phyloP scores from a whole-genome alignment of 169 alveolate species.

The Plasmodium vinckei region DNA sequence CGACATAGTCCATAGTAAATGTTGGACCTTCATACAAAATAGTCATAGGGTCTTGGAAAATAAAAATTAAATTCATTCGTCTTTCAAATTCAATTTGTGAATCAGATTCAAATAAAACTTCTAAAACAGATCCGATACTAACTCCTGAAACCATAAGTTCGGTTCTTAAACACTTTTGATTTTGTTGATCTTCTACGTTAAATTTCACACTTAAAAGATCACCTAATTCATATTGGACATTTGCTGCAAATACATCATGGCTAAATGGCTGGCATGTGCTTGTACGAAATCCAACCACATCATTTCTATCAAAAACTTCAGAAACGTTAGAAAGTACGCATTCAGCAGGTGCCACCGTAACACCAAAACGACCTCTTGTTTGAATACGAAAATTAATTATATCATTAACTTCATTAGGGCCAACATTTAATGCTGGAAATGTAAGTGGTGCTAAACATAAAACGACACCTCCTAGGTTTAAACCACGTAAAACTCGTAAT shows the following conservation, averaged over 20 bases:
- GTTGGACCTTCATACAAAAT: slow-evolving; percentile 87
- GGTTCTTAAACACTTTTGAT: slow-evolving; percentile 89
- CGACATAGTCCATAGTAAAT: slow-evolving; percentile 82
- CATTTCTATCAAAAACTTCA: slow-evolving; percentile 92
- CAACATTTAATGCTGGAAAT: slow-evolving; percentile 84
- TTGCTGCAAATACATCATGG: slow-evolving; percentile 88
- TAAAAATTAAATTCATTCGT: slow-evolving; percentile 91
- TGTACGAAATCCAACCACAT: slow-evolving; percentile 92
- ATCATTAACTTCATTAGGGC: slow-evolving; percentile 80
- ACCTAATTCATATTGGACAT: slow-evolving; percentile 86
- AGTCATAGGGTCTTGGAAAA: slow-evolving; percentile 88
- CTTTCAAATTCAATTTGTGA: slow-evolving; percentile 89
- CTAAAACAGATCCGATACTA: slow-evolving; percentile 92
- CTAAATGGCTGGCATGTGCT: slow-evolving; percentile 82
- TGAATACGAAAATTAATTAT: slow-evolving; percentile 86
- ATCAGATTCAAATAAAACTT: slow-evolving; percentile 90
- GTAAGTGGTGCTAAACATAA: slow-evolving; percentile 90
- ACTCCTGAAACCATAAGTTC: slow-evolving; percentile 92
- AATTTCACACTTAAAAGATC: slow-evolving; percentile 87
- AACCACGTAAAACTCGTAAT: slow-evolving; percentile 84
- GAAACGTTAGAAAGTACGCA: slow-evolving; percentile 87
- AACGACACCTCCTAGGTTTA: slow-evolving; percentile 91
- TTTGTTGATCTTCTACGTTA: slow-evolving; percentile 87
- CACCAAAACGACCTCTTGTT: slow-evolving; percentile 92
- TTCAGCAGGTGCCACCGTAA: slow-evolving; percentile 94